These are phyloP conservation scores for Selaginella moellendorffii DNA, from an alignment of 75 land plant genomes.

Conservation along the genomic window DNA sequence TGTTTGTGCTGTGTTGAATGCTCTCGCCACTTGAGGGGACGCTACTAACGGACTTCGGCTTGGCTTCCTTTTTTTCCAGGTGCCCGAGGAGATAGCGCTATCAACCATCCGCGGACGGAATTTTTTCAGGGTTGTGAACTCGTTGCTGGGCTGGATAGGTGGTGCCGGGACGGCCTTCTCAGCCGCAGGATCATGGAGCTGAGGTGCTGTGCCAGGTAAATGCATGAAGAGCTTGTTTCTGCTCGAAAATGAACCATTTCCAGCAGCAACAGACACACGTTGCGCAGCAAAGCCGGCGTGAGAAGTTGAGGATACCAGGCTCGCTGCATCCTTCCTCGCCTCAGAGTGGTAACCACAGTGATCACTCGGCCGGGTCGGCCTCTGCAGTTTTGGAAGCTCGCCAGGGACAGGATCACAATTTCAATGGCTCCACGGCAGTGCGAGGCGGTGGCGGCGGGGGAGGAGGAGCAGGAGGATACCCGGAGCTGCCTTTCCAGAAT, in stretches of 20 bases:
- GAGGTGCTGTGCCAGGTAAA: not conserved
- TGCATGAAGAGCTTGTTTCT: conserved; percentile 8
- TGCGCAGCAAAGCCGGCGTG: conserved; percentile 59
- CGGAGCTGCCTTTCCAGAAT: conserved; percentile 2
- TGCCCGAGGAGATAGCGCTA: too few species aligned
- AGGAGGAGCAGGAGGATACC: conserved; percentile 8
- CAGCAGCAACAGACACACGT: conserved; percentile 28
- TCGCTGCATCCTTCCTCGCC: conserved; percentile 15
- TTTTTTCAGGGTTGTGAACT: too few species aligned
- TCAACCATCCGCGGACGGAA: too few species aligned
- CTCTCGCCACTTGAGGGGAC: too few species aligned
- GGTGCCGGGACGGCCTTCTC: not conserved
- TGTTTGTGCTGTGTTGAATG: too few species aligned
- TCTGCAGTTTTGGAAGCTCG: conserved; percentile 11
- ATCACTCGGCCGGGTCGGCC: conserved; percentile 14
- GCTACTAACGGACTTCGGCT: too few species aligned
- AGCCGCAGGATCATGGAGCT: not conserved
- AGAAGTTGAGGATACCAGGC: conserved; percentile 35
- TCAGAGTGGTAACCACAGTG: conserved; percentile 15
- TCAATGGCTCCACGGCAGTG: conserved; percentile 18
- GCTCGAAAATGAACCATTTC: conserved; percentile 15
- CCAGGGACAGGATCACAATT: not conserved
- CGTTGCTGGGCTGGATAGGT: too few species aligned
- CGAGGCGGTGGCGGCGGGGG: conserved; percentile 9
- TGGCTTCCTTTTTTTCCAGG: too few species aligned